Conservation (phyloP, 805 yeast genomes). For the Cyberlindnera mrakii region DNA sequence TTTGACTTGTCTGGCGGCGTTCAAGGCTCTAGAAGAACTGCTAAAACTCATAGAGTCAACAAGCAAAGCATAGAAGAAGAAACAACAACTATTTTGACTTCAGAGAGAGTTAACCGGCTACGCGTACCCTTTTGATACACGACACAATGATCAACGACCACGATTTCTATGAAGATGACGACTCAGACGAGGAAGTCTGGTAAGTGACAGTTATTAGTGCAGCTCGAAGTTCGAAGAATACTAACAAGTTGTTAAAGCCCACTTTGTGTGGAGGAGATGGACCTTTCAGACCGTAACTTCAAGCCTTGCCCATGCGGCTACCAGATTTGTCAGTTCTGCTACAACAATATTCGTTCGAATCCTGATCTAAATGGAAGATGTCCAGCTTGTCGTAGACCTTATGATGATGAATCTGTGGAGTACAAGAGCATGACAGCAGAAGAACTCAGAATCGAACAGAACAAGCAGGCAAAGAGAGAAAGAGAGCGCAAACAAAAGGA, state of each 20-base stretch:
- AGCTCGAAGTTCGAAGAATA: neutral
- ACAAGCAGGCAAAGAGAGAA: constrained; percentile 74
- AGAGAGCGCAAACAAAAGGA: constrained; percentile 79
- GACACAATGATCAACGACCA: constrained; percentile 31
- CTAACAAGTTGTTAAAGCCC: constrained; percentile 47
- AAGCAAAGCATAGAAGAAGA: too few species aligned
- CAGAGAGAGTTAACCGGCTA: too few species aligned
- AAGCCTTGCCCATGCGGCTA: constrained; percentile 99
- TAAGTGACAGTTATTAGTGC: constrained; percentile 24
- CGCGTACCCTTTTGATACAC: neutral
- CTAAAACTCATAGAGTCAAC: too few species aligned
- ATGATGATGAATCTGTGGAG: constrained; percentile 90
- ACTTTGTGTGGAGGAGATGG: constrained; percentile 96
- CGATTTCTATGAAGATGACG: constrained; percentile 68
- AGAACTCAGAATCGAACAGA: constrained; percentile 75
- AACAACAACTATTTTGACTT: too few species aligned
- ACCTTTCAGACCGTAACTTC: constrained; percentile 90
- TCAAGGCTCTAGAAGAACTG: too few species aligned
- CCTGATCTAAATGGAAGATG: constrained; percentile 95
- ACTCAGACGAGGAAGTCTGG: constrained; percentile 58
- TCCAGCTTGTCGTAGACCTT: constrained; percentile 94
- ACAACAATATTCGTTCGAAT: constrained; percentile 90
- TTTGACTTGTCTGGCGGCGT: neutral
- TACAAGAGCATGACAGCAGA: constrained; percentile 80
- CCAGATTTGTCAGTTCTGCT: constrained; percentile 97